phyloP scores from a whole-genome alignment of 805 yeast genomes.

The Starmerella bombi region DNA sequence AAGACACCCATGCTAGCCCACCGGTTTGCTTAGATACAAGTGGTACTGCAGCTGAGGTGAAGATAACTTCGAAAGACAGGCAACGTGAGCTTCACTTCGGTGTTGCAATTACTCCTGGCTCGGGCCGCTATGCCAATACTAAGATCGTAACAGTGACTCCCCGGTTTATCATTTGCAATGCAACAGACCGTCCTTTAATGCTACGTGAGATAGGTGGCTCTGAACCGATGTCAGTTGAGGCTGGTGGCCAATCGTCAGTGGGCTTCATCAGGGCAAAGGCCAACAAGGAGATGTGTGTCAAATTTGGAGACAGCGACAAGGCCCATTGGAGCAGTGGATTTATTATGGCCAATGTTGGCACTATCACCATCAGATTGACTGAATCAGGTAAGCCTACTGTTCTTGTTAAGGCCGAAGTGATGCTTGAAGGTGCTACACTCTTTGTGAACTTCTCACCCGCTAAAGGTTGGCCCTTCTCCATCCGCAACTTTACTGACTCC shows the following conservation, averaged over 20 bases:
- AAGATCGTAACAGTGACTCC: conserved; percentile 75
- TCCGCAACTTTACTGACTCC: conserved; percentile 76
- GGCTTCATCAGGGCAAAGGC: conserved; percentile 36
- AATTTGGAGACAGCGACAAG: conserved; percentile 36
- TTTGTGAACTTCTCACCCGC: conserved; percentile 66
- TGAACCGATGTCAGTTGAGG: conserved; percentile 26
- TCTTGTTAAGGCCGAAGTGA: conserved; percentile 56
- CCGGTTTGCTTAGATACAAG: conserved; percentile 79
- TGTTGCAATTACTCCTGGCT: conserved; percentile 52
- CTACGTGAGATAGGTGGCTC: conserved; percentile 22
- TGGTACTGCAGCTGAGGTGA: conserved; percentile 60
- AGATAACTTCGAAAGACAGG: conserved; percentile 27
- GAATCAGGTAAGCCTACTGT: conserved; percentile 45
- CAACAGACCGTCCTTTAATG: conserved; percentile 39
- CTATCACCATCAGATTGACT: conserved; percentile 55
- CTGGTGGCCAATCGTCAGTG: conserved; percentile 41
- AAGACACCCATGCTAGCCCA: conserved; percentile 56
- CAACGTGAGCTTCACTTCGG: conserved; percentile 60
- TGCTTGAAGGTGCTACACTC: conserved; percentile 69
- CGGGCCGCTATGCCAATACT: conserved; percentile 64
- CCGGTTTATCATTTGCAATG: conserved; percentile 61
- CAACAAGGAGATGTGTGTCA: conserved; percentile 19
- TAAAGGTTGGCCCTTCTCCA: conserved; percentile 83
- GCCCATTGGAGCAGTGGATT: conserved; percentile 83
- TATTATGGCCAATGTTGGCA: conserved; percentile 70